Base-by-base conservation (phyloP, 2,329 filamentous ascomycete genomes). In the Trichoderma breve region DNA sequence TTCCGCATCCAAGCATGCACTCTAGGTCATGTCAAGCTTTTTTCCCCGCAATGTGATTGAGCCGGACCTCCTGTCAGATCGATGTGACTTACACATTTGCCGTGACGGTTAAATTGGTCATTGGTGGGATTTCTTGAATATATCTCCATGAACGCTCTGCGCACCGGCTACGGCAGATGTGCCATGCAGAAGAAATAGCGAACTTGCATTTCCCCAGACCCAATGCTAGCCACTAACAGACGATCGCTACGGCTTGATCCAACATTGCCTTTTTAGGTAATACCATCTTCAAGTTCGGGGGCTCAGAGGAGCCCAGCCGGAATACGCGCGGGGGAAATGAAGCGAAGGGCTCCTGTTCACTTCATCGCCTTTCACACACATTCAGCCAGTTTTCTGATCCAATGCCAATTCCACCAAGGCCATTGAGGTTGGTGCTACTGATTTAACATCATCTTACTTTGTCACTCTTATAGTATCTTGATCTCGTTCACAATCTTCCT, bases 131-230 rank as follows among this genome's bases (percentile, higher is more conserved):
- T 43, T 53, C 18, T 9, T 32, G 18, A 15, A 14, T 3, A 26
- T 14, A 24, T 24, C 51, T 57, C 24, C 24, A 11, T 4, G 18
- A 58, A 47, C 18, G 15, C 64, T 9, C 15, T 53, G 15, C 14
- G 15, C 28, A 24, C 6, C 24, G 7, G 18, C 32, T 28, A 26
- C 51, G 32, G 32, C 12, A 67, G 32, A 43, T 36, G 21, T 66
- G 64, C 21, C 24, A 26, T 58, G 30, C 51, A 57, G 24, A 39
- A 43, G 26, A 32, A 81, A 77, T 3, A 15, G 39, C 12, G 6
- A 18, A 1, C 6, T 5, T 15, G 12, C 32, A 24, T 53, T 53
- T 53, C 47, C 47, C 47, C 47, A 53, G 21, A 53, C 21, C 5
- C 21, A 53, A 53, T 12, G 21, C 1, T 7, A 24, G 21, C 47